phyloP scores from a whole-genome alignment of 73 alveolate genomes.

The Chromera velia region DNA sequence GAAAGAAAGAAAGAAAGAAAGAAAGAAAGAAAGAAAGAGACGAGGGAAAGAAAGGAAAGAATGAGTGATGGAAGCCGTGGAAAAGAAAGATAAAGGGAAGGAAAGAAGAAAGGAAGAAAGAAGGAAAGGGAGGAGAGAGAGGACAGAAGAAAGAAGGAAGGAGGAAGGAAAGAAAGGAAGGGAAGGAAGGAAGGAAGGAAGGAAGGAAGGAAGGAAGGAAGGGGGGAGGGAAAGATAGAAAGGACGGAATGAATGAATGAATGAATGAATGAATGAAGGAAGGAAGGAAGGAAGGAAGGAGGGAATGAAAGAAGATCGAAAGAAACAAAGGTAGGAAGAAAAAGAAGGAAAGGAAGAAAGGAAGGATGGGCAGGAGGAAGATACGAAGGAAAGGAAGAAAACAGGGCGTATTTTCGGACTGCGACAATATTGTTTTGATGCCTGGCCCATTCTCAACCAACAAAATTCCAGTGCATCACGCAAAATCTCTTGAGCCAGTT shows the following conservation, averaged over 20 bases:
- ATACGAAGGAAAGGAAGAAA: too few species aligned
- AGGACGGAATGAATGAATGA: background rate
- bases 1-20: background rate
- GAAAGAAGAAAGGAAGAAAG: background rate
- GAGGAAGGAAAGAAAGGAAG: background rate
- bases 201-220: background rate
- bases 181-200: background rate
- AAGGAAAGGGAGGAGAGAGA: background rate
- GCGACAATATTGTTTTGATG: too few species aligned
- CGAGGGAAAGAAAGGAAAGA: too few species aligned
- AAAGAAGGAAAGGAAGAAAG: background rate
- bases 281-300: background rate
- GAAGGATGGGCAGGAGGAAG: background rate
- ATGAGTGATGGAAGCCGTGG: background rate
- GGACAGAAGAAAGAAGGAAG: background rate
- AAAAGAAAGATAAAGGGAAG: background rate
- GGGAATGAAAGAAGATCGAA: background rate
- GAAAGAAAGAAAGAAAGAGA: background rate
- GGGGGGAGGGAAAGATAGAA: background rate
- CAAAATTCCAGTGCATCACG: too few species aligned
- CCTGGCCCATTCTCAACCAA: too few species aligned
- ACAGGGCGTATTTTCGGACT: too few species aligned
- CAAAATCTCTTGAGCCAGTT: too few species aligned
- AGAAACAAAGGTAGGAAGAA: background rate
- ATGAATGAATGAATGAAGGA: background rate